Evolutionary conservation across 2,329 filamentous ascomycete species (phyloP), one percentile per base, ranked within the genome.

Genomic region (Colletotrichum neosansevieriae): DNA sequence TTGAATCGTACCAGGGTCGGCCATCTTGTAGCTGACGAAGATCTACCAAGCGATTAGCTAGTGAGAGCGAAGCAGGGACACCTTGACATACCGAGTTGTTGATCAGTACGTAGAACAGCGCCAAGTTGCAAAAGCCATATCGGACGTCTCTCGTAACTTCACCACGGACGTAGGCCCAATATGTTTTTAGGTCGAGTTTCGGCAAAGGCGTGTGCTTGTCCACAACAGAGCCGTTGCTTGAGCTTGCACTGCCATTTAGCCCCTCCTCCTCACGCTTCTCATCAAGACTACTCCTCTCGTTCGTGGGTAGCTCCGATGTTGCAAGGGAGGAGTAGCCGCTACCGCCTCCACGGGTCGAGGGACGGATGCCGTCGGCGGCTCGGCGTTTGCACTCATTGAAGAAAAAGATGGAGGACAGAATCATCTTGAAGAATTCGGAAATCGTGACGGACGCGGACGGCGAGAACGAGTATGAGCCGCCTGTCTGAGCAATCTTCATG

Each of bases 41-140:
- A 77, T 75, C 75, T 75, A 50, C 6, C 6, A 54, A 11, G 11
- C 32, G 10, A 13, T 74, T 63, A 75, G 72, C 29, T 36, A n/a
- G 11, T 19, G 21, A 32, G 13, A 12, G 45, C 12, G 7, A 3
- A 4, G 6, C 9, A 9, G 21, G 15, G 10, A 2, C 7, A 13
- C 29, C n/a, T 40, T 11, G 3, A 54, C 70, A 51, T 71, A 76
- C 74, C 44, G 72, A 75, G 69, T 78, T 79, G 70, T 78, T 79
- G 67, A 79, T 76, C 24, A 79, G 71, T 6, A 75, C 75, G 67
- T 78, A 79, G 21, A 78, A 73, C 45, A 78, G 67, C 9, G 77
- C 76, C 60, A 79, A 59, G 47, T 74, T 73, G 59, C 72, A 74
- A 65, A 78, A 78, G 36, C 75, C 76, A 50, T 75, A 78, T 61